phyloP scores from a whole-genome alignment of 2,329 filamentous ascomycete genomes.

The Lanzia echinophila region DNA sequence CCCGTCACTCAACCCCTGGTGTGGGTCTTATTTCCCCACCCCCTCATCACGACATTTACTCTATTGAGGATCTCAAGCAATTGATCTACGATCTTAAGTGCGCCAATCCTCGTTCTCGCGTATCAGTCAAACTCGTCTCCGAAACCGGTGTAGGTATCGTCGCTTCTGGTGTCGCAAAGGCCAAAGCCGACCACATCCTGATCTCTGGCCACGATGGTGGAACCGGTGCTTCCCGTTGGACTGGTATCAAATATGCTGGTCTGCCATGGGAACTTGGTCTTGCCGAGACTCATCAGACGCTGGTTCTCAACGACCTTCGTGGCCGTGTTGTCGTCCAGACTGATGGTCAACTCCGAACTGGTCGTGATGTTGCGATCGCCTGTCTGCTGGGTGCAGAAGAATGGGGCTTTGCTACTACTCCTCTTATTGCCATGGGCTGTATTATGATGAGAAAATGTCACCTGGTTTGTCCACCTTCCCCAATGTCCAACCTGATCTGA shows the following conservation, averaged over 20 bases:
- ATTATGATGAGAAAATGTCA: slow-evolving; percentile 77
- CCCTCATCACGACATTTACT: slow-evolving; percentile 97
- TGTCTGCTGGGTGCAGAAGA: slow-evolving; percentile 96
- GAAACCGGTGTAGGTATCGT: slow-evolving; percentile 97
- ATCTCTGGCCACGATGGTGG: slow-evolving; percentile 97
- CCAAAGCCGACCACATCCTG: slow-evolving; percentile 92
- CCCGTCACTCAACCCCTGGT: slow-evolving; percentile 90
- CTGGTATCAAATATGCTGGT: slow-evolving; percentile 97
- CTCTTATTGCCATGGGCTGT: slow-evolving; percentile 93
- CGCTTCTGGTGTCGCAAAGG: slow-evolving; percentile 93
- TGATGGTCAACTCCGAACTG: slow-evolving; percentile 88
- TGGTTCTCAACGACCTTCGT: slow-evolving; percentile 91
- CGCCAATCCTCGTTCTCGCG: slow-evolving; percentile 82
- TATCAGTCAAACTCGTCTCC: slow-evolving; percentile 96
- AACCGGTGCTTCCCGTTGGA: slow-evolving; percentile 95
- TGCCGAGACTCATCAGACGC: slow-evolving; percentile 92
- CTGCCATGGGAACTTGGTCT: slow-evolving; percentile 95
- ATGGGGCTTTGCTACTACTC: slow-evolving; percentile 93
- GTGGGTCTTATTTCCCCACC: slow-evolving; percentile 94
- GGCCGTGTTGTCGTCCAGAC: slow-evolving; percentile 95
- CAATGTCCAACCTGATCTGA: neutral
- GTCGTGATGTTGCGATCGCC: slow-evolving; percentile 88
- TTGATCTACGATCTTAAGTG: slow-evolving; percentile 97
- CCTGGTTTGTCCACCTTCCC: neutral
- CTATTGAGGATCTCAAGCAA: slow-evolving; percentile 96